Percentiles rank a stretch among this genome's conserved stretches.
These are phyloP conservation scores for Kazachstania taianensis DNA, from an alignment of 805 yeast genomes.

Conservation along the genomic window DNA sequence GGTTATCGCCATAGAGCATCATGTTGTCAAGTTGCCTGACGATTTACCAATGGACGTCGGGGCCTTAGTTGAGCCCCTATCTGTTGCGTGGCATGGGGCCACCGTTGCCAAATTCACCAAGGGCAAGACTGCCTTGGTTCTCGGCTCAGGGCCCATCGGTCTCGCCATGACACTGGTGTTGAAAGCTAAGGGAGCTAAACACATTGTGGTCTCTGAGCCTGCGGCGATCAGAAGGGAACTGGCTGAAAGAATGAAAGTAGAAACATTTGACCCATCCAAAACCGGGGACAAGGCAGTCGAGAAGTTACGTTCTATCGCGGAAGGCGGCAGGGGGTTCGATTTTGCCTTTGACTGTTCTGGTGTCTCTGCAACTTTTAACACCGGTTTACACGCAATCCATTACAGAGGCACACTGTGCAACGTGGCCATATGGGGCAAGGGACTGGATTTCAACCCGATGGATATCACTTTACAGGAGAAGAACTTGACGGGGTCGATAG, in stretches of 20 bases:
- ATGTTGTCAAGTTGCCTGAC: conserved; percentile 35
- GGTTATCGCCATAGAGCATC: conserved; percentile 33
- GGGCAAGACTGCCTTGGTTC: conserved; percentile 40
- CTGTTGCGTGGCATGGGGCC: conserved; percentile 51
- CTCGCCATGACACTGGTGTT: conserved; percentile 47
- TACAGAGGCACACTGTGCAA: conserved; percentile 52
- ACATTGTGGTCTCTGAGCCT: conserved; percentile 43
- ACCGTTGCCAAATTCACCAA: conserved; percentile 35
- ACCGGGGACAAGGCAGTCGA: conserved; percentile 30
- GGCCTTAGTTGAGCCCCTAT: conserved; percentile 47
- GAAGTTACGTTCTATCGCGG: conserved; percentile 32
- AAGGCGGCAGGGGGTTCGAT: conserved; percentile 39
- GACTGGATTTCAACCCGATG: conserved; percentile 45
- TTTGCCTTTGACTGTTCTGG: conserved; percentile 48
- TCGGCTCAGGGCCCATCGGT: conserved; percentile 60
- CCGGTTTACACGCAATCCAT: conserved; percentile 40
- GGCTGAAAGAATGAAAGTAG: conserved; percentile 39
- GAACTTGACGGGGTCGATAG: conserved; percentile 48
- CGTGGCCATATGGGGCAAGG: conserved; percentile 55
- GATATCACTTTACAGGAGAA: conserved; percentile 46
- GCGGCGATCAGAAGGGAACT: conserved; percentile 39
- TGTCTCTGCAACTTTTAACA: conserved; percentile 38
- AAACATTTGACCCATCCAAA: conserved; percentile 39
- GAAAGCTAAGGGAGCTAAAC: conserved; percentile 40
- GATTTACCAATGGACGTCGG: conserved; percentile 42